phyloP scores from a whole-genome alignment of 345 rosid genomes.

The Eucalyptus regnans region DNA sequence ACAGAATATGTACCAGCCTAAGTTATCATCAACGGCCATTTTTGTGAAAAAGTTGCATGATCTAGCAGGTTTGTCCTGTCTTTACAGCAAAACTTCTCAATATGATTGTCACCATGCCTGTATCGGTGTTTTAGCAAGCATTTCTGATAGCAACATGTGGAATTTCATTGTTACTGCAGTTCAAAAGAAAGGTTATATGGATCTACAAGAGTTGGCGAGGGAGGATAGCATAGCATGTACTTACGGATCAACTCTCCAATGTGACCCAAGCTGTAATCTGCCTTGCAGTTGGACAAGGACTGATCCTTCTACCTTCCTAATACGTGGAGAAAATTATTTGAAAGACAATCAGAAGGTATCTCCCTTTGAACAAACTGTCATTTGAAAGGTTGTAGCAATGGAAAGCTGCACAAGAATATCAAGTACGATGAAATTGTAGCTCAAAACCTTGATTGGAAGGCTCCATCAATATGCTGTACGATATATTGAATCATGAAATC shows the following conservation, averaged over 20 bases:
- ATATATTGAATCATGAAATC: not conserved
- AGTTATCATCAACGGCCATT: conserved; percentile 51
- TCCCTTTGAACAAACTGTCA: not conserved
- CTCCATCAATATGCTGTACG: not conserved
- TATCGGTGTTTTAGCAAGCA: not conserved
- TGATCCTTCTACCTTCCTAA: conserved; percentile 63
- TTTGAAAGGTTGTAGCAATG: not conserved
- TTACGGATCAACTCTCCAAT: conserved; percentile 69
- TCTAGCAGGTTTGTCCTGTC: conserved; percentile 35
- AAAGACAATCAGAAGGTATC: conserved; percentile 61
- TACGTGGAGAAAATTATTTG: conserved; percentile 71
- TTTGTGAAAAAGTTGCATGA: conserved; percentile 74
- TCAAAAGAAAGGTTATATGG: conserved; percentile 70
- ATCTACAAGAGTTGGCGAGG: conserved; percentile 34
- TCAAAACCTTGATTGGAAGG: not conserved
- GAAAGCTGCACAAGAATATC: not conserved
- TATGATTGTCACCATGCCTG: not conserved
- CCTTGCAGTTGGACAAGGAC: conserved; percentile 77
- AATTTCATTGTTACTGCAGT: conserved; percentile 17
- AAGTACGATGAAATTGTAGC: not conserved
- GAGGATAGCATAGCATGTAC: conserved; percentile 21
- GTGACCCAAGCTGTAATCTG: conserved; percentile 32
- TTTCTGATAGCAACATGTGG: not conserved
- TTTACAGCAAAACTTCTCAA: not conserved
- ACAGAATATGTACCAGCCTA: conserved; percentile 21